phyloP scores from a whole-genome alignment of 2,329 filamentous ascomycete species.

The Diaporthe citri region DNA sequence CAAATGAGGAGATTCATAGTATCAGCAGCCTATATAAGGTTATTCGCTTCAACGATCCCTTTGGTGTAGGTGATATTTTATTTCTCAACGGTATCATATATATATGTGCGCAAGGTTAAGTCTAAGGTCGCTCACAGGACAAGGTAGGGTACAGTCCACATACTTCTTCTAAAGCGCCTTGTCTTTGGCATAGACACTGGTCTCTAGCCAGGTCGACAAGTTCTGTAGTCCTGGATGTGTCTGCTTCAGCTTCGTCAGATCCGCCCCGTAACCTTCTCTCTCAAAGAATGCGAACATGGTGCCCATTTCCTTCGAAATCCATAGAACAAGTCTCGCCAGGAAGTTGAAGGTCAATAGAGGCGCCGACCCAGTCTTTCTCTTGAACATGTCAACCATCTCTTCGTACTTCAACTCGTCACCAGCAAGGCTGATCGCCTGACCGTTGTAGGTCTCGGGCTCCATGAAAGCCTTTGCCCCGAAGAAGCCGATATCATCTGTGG shows the following conservation, averaged over 20 bases:
- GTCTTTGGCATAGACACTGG: no score
- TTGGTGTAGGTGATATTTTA: no score
- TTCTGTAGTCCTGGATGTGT: not conserved
- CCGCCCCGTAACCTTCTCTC: not conserved
- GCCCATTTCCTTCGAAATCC: conserved; percentile 4
- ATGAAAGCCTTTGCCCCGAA: conserved; percentile 59
- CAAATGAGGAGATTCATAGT: no score
- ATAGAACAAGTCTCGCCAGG: not conserved
- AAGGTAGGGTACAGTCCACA: no score
- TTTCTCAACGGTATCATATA: no score
- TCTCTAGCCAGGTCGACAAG: not conserved
- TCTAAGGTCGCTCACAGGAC: no score
- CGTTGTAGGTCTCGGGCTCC: conserved; percentile 52
- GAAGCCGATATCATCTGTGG: conserved; percentile 58
- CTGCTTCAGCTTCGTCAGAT: not conserved
- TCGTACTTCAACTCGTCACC: conserved; percentile 58
- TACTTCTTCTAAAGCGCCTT: no score
- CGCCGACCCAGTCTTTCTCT: conserved; percentile 45
- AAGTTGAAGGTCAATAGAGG: not conserved
- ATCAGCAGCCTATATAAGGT: no score
- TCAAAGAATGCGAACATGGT: conserved; percentile 8
- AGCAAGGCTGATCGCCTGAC: conserved; percentile 55
- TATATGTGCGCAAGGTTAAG: no score
- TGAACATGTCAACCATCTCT: conserved; percentile 47
- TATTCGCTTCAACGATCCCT: no score